Conservation (phyloP, 2,329 filamentous ascomycete species). For the Gnomoniopsis smithogilvyi region DNA sequence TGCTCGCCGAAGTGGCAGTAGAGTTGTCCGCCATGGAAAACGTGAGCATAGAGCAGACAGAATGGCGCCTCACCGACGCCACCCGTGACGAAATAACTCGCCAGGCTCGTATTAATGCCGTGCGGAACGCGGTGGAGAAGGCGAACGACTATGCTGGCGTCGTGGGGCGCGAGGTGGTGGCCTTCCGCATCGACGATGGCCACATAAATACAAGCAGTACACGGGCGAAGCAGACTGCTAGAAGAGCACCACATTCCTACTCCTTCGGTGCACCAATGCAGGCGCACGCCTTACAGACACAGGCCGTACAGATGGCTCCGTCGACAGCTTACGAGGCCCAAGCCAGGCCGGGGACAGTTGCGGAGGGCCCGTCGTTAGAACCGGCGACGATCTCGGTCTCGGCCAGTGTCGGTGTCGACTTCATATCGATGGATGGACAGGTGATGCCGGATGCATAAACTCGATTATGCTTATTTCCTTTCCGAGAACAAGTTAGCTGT, state of each 20-base stretch:
- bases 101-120: slow-evolving; percentile 21
- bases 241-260: background rate
- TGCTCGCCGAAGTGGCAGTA: slow-evolving; percentile 15
- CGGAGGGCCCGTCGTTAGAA: slow-evolving; percentile 15
- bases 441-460: background rate
- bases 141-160: slow-evolving; percentile 21
- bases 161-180: slow-evolving; percentile 18
- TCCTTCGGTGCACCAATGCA: background rate
- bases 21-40: slow-evolving; percentile 20
- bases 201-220: background rate
- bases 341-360: background rate
- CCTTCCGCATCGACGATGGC: slow-evolving; percentile 20
- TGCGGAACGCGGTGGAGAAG: slow-evolving; percentile 21
- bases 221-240: background rate
- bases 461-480: background rate
- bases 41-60: slow-evolving; percentile 17
- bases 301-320: background rate
- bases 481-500: no score
- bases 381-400: slow-evolving; percentile 17
- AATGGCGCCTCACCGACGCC: slow-evolving; percentile 20
- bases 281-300: no score
- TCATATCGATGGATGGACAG: slow-evolving; percentile 10
- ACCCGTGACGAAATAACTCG: slow-evolving; percentile 17
- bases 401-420: slow-evolving; percentile 17
- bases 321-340: background rate